These are phyloP conservation scores for Wallacemonas rigidus DNA, from an alignment of 208 protist species.

Conservation along the genomic window DNA sequence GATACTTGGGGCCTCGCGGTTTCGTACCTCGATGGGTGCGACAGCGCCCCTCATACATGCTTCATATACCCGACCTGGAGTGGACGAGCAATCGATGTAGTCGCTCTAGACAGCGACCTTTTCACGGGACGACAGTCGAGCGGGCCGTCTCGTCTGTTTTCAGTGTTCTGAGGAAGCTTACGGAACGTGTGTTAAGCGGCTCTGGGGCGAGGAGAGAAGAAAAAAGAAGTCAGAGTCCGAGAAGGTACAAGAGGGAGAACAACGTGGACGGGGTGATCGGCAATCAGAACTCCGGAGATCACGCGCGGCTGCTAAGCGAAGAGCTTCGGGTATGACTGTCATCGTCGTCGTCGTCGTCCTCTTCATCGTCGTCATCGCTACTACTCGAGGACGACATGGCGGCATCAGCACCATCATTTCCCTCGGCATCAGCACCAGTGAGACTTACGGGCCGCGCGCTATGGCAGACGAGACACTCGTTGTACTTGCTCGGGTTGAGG, in stretches of 20 bases:
- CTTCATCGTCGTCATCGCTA: constrained; percentile 27
- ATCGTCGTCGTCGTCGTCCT: constrained; percentile 15
- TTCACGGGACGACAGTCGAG: too few species aligned
- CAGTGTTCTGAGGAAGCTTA: too few species aligned
- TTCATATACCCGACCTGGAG: too few species aligned
- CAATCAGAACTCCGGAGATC: background rate
- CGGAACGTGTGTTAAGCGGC: too few species aligned
- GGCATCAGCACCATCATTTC: background rate
- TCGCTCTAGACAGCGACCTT: too few species aligned
- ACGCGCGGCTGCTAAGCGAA: background rate
- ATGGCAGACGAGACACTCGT: constrained; percentile 85
- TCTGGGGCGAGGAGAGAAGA: too few species aligned
- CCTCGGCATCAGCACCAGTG: constrained; percentile 7
- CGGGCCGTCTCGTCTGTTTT: too few species aligned
- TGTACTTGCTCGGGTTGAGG: constrained; percentile 55
- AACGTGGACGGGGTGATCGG: background rate
- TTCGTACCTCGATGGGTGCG: too few species aligned
- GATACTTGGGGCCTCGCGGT: too few species aligned
- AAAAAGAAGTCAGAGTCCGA: too few species aligned
- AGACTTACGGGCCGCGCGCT: constrained; percentile 37
- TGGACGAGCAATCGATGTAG: too few species aligned
- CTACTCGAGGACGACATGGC: constrained; percentile 16
- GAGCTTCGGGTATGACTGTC: constrained; percentile 9
- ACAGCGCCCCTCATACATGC: too few species aligned
- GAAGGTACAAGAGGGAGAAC: background rate